phyloP scores from a whole-genome alignment of 164 flowering plant species.

The Paratinospora sagittata region DNA sequence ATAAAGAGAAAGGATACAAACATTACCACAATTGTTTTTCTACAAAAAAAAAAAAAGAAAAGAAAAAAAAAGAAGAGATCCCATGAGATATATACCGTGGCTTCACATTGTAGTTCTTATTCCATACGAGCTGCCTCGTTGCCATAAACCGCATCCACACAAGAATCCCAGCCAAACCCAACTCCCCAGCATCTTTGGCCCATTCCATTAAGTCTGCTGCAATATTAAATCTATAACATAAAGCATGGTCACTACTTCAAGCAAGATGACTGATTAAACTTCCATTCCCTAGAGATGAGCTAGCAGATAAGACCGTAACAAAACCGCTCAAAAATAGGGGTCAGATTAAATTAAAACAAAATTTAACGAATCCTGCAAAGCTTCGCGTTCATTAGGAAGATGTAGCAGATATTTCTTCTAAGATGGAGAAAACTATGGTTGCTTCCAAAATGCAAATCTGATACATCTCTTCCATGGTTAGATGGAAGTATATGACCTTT shows the following conservation, averaged over 20 bases:
- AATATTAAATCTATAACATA: conserved; percentile 73
- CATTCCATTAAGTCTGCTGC: conserved; percentile 81
- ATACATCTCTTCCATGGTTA: no score
- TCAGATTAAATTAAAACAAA: conserved; percentile 2
- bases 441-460: neutral
- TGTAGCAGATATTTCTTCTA: neutral
- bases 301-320: neutral
- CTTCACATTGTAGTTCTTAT: conserved; percentile 95
- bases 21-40: no score
- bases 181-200: conserved; percentile 66
- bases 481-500: no score
- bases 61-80: no score
- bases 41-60: no score
- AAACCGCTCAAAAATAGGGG: neutral
- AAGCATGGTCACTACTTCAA: neutral
- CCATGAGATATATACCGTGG: conserved; percentile 60
- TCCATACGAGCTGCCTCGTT: conserved; percentile 95
- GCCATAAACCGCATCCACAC: conserved; percentile 99
- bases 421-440: neutral
- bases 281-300: neutral
- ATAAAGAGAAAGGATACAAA: no score
- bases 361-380: neutral
- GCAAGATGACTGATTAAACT: neutral
- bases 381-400: neutral
- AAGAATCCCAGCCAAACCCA: conserved; percentile 90